These are phyloP conservation scores for Beauveria pseudobassiana DNA, from an alignment of 2,329 filamentous ascomycete genomes.

Conservation along the genomic window DNA sequence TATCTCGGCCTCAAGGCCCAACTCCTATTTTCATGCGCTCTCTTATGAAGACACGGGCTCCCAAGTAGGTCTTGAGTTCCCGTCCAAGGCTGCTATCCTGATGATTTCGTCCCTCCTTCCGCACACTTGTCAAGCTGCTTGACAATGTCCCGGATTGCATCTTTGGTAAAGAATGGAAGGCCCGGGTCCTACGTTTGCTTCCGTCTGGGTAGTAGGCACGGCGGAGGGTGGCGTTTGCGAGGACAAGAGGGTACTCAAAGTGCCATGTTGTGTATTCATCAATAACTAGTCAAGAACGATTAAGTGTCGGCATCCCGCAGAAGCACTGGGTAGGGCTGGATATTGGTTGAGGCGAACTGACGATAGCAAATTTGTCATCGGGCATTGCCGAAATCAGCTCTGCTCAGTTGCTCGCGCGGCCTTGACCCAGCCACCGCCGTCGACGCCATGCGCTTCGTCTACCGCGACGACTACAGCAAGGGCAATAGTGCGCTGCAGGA, in stretches of 20 bases:
- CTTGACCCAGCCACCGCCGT: too few relatives aligned
- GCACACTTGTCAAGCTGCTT: not conserved
- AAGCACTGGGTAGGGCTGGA: not conserved
- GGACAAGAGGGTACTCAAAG: not conserved
- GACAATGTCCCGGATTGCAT: not conserved
- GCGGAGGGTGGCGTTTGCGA: too few relatives aligned
- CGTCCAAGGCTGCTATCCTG: too few relatives aligned
- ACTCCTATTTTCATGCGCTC: too few relatives aligned
- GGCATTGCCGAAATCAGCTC: not conserved
- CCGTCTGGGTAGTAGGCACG: not conserved
- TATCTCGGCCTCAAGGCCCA: too few relatives aligned
- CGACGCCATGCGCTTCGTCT: too few relatives aligned
- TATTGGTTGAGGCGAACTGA: not conserved
- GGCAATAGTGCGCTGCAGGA: too few relatives aligned
- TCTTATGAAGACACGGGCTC: too few relatives aligned
- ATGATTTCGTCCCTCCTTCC: not conserved
- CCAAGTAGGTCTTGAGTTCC: too few relatives aligned
- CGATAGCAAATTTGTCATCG: not conserved
- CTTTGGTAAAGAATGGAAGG: not conserved
- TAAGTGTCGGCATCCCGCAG: not conserved
- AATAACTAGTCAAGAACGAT: not conserved
- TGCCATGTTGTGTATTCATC: not conserved
- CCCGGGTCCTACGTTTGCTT: not conserved
- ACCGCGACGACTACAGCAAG: too few relatives aligned
- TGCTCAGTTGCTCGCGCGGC: too few relatives aligned